Conservation (phyloP, 768 basidiomycete species). For the Russula lepida region DNA sequence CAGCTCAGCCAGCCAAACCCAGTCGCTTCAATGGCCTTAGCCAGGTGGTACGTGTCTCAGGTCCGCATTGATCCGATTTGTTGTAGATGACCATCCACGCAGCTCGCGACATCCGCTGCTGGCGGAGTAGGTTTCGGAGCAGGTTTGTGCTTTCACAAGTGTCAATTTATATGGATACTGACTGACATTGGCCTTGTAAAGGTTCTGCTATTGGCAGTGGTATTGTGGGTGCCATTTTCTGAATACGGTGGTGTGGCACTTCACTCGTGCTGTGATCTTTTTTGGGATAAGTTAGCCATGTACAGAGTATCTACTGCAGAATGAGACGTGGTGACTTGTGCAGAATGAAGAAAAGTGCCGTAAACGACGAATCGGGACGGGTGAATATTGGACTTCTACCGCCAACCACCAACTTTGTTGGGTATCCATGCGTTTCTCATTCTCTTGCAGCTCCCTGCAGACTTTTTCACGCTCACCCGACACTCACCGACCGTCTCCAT, state of each 20-base stretch:
- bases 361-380: neutral
- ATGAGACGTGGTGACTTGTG: neutral
- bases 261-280: neutral
- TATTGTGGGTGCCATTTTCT: conserved; percentile 43
- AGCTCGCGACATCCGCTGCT: conserved; percentile 34
- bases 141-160: conserved; percentile 34
- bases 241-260: neutral
- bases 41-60: conserved; percentile 7
- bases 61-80: neutral
- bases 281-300: neutral
- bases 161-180: neutral
- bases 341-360: neutral
- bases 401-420: neutral
- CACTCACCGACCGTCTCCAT: neutral
- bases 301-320: neutral
- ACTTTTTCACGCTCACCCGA: neutral
- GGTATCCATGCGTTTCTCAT: conserved; percentile 11
- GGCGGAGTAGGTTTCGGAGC: conserved; percentile 76
- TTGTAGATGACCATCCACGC: neutral
- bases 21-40: conserved; percentile 15
- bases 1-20: conserved; percentile 2
- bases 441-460: neutral
- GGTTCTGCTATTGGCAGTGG: conserved; percentile 48
- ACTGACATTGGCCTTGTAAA: conserved; percentile 15
- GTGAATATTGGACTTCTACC: neutral